Evolutionary conservation across 176 grass and related monocot species (phyloP), one percentile per base, ranked within the genome.

Genomic region (Microstegium vimineum): DNA sequence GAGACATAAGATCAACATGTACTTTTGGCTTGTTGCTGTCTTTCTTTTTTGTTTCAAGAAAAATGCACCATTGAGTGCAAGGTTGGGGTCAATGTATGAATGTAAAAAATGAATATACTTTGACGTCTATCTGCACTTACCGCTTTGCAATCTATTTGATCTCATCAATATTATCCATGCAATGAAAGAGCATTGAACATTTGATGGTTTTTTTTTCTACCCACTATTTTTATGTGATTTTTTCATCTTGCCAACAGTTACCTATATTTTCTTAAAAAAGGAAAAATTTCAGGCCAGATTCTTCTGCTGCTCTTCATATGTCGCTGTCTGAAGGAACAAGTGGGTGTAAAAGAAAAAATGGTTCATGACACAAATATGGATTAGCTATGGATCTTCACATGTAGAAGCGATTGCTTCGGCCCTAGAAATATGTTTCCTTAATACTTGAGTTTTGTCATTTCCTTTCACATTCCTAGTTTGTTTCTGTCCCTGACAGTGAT

Each of bases 31-130:
- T 62, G 47, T 34, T 62, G 16, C 7, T 22, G 16, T 76, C 42
- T 18, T 78, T 77, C 59, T 20, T 78, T 78, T 66, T 18, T 56
- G 20, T 84, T 32, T 49, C 52, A 63, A 67, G 65, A 76, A 66
- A 36, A 74, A 32, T 54, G 31, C 23, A 31, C 63, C n/a, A 3
- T 20, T 74, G 10, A 66, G 8, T 77, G 40, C 70, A 71, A 63
- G 32, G 28, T 82, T 16, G 5, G 17, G 51, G 46, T 62, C 31
- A 52, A 30, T 81, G 62, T 88, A 17, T 49, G 62, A 36, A 69
- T 16, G 42, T 11, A 0, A 33, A 25, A 62, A 16, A 83, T 22
- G 34, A 22, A 36, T 36, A 47, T 78, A 27, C 46, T 78, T 73
- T 0, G 0, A 16, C 47, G 20, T 26, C 35, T 30, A 31, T 74